Conservation (phyloP, 441 rosid genomes). For the Dalechampia spathulata region DNA sequence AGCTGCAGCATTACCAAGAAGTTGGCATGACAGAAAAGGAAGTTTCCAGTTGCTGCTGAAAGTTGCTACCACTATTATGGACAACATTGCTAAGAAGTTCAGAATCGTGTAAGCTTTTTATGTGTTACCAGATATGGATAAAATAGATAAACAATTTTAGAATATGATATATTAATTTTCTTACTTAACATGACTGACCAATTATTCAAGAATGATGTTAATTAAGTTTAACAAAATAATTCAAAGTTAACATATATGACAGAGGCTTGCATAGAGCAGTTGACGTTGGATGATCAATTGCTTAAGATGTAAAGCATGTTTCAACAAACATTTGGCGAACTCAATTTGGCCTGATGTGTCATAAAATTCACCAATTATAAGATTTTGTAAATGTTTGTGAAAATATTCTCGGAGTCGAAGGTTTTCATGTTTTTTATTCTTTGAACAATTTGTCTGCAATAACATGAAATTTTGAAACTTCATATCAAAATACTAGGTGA, state of each 20-base stretch:
- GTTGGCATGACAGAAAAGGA: background rate
- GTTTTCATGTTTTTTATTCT: background rate
- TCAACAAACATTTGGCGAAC: background rate
- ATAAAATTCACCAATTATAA: background rate
- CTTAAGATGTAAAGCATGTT: background rate
- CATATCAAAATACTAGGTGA: no score
- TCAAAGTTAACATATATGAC: no score
- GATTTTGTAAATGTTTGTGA: background rate
- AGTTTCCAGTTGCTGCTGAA: background rate
- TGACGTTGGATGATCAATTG: background rate
- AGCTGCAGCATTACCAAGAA: background rate
- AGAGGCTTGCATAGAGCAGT: no score
- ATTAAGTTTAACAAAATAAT: no score
- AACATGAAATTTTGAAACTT: no score
- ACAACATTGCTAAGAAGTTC: background rate
- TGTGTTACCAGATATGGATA: no score
- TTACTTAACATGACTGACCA: no score
- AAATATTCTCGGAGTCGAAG: background rate
- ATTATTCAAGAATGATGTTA: no score
- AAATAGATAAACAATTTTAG: no score
- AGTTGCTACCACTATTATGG: background rate
- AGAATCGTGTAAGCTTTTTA: background rate
- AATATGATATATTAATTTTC: no score
- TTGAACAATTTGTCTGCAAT: background rate
- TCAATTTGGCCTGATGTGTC: background rate